Base-by-base conservation (phyloP, 2,329 filamentous ascomycete species). In the Fusarium sp. region DNA sequence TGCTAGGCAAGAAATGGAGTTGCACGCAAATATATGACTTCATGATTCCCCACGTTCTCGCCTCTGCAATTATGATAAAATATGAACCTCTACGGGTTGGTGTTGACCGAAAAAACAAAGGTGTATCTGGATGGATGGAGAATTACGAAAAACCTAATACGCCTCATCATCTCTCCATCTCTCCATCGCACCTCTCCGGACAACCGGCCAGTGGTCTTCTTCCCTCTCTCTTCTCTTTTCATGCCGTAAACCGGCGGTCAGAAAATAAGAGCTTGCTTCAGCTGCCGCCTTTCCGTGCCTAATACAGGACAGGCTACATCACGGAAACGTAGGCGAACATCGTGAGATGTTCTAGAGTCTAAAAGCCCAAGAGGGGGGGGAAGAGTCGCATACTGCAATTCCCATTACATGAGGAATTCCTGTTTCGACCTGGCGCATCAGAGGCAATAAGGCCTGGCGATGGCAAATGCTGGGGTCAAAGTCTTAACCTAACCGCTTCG, bases 11-110 rank as follows among this genome's bases (percentile, higher is more conserved):
- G 47, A 48, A 66, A 66, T 72, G 70, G 70, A 59, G 70, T 61
- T 70, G 67, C 42, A 74, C n/a, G n/a, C n/a, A n/a, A n/a, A n/a
- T n/a, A n/a, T n/a, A 74, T 77, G 75, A 74, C 66, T 71, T 70
- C 73, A 75, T 68, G 54, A 74, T 71, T 68, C 75, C 67, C 75
- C 72, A 75, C 71, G 70, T 66, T 66, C 55, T 56, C n/a, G 54
- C 54, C 53, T 45, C 30, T 33, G 48, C 18, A 38, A 59, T 51
- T 36, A 26, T 39, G 39, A 33, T 38, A 24, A 20, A 44, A 13
- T 24, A 51, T 31, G 60, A 48, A 57, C 47, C 41, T 55, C 28
- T 65, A 38, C 30, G 30, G 60, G 20, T 58, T 71, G 54, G 69
- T 38, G 54, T 71, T 70, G 24, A 66, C 54, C 26, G 41, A 68